These are phyloP conservation scores for Magnolia officinalis DNA, from an alignment of 164 flowering plant genomes.

Conservation along the genomic window DNA sequence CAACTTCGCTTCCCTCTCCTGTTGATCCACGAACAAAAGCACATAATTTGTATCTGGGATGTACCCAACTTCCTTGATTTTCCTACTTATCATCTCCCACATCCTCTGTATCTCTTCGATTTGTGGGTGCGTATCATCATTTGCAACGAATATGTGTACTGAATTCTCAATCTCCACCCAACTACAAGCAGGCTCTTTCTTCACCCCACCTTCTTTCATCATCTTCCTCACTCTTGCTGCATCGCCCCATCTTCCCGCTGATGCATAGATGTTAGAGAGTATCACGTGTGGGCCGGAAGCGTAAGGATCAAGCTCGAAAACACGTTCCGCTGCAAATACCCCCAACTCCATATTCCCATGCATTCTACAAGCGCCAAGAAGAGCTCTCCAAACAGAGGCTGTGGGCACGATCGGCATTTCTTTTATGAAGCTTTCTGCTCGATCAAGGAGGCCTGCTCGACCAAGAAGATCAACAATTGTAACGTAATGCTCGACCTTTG, in stretches of 20 bases:
- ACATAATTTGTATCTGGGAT: conserved; percentile 59
- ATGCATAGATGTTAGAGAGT: conserved; percentile 60
- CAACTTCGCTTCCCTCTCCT: conserved; percentile 53
- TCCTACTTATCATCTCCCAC: conserved; percentile 42
- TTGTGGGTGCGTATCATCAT: conserved; percentile 53
- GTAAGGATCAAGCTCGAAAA: conserved; percentile 58
- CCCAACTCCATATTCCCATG: conserved; percentile 61
- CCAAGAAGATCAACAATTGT: conserved; percentile 68
- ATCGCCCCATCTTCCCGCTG: conserved; percentile 53
- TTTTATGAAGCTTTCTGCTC: conserved; percentile 41
- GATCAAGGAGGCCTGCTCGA: conserved; percentile 55
- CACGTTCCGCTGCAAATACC: conserved; percentile 54
- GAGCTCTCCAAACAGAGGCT: conserved; percentile 62
- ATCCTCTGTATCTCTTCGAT: conserved; percentile 32
- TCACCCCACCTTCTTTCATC: conserved; percentile 55
- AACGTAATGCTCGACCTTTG: conserved; percentile 50
- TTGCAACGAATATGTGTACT: conserved; percentile 54
- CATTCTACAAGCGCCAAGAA: conserved; percentile 71
- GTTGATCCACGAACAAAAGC: conserved; percentile 42
- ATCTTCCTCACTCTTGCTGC: conserved; percentile 51
- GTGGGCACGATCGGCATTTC: conserved; percentile 55
- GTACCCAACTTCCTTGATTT: conserved; percentile 54
- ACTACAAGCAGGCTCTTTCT: conserved; percentile 72
- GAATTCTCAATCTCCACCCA: conserved; percentile 68
- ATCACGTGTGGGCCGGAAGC: conserved; percentile 60